These are phyloP conservation scores for Calophaca sinica DNA, from an alignment of 306 rosid genomes.

Conservation along the genomic window DNA sequence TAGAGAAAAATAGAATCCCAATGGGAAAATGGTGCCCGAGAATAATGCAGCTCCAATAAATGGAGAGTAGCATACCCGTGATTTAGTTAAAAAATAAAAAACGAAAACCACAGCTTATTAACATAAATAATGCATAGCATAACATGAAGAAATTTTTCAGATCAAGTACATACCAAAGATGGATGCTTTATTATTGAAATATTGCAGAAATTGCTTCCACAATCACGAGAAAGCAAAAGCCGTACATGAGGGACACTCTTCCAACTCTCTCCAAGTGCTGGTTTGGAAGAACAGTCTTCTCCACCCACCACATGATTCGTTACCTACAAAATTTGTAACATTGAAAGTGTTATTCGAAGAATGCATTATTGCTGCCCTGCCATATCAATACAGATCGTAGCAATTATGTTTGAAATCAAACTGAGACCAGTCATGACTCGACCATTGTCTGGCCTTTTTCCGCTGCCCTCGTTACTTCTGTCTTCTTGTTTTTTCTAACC, in stretches of 20 bases:
- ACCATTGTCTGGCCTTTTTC: constrained; percentile 1
- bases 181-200: constrained; percentile 73
- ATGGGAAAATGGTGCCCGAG: neutral
- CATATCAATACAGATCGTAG: constrained; percentile 30
- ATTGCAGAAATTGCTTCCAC: constrained; percentile 52
- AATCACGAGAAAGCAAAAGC: constrained; percentile 69
- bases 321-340: constrained; percentile 65
- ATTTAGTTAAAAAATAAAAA: neutral
- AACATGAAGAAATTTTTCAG: constrained; percentile 26
- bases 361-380: constrained; percentile 11
- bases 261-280: constrained; percentile 98
- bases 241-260: constrained; percentile 84
- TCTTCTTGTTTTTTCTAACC: constrained; percentile 7
- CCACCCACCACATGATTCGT: constrained; percentile 93
- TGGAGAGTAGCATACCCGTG: constrained; percentile 8
- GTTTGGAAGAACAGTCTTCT: constrained; percentile 77
- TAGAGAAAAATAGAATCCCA: constrained; percentile 4
- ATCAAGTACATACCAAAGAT: constrained; percentile 62
- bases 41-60: neutral
- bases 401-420: constrained; percentile 15
- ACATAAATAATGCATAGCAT: neutral
- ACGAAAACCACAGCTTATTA: neutral
- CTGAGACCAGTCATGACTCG: constrained; percentile 8
- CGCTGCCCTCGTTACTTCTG: neutral
- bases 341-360: constrained; percentile 33